phyloP scores from a whole-genome alignment of 306 rosid species.

The Astragalus membranaceus region DNA sequence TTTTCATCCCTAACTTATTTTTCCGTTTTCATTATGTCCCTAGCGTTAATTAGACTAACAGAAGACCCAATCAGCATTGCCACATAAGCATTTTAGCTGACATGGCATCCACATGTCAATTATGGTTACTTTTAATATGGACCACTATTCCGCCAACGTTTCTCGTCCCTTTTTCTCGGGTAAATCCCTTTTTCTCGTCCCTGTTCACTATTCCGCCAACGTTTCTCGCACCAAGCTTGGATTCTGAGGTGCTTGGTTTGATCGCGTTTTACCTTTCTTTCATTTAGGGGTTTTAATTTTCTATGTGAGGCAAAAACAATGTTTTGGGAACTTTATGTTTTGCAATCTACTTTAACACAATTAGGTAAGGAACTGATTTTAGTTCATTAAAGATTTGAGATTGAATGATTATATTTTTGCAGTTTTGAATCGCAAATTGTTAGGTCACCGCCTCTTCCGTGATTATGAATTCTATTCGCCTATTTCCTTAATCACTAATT shows the following conservation, averaged over 20 bases:
- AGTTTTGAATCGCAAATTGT: neutral
- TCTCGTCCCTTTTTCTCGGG: no score
- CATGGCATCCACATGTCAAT: no score
- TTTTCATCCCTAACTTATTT: no score
- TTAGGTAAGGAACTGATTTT: neutral
- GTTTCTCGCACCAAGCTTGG: conserved; percentile 42
- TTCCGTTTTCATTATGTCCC: no score
- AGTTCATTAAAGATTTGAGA: neutral
- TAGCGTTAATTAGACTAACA: no score
- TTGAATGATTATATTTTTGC: no score
- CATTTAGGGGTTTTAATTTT: neutral
- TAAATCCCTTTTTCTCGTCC: neutral
- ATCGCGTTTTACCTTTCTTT: neutral
- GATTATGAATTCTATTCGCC: neutral
- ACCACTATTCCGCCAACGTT: no score
- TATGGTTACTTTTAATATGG: no score
- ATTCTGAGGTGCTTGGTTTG: conserved; percentile 27
- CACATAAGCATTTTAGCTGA: no score
- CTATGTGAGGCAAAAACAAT: neutral
- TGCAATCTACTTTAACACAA: neutral
- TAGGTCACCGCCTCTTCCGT: neutral
- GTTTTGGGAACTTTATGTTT: neutral
- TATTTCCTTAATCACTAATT: neutral
- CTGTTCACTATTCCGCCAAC: neutral
- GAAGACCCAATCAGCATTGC: no score